Conservation (phyloP, 108 stramenopile genomes). For the Cyclostephanos tholiformis region DNA sequence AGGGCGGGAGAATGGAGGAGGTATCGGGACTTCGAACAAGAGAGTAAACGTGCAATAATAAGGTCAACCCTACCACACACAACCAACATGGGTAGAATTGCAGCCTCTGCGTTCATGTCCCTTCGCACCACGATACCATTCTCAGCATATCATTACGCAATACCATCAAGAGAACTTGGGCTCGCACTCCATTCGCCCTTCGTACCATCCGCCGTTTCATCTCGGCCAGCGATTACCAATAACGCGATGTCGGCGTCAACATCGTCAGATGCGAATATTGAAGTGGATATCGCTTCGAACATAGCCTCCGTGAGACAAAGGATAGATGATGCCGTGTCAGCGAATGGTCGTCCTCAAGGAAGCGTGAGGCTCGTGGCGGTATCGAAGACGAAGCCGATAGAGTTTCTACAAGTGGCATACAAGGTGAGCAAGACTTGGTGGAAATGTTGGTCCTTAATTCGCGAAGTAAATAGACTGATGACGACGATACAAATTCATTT, state of each 20-base stretch:
- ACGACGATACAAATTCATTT: background rate
- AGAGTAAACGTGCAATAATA: no score
- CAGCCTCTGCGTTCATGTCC: no score
- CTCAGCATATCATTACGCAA: background rate
- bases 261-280: slow-evolving; percentile 16
- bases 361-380: slow-evolving; percentile 87
- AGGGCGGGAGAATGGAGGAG: no score
- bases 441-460: background rate
- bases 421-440: slow-evolving; percentile 33
- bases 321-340: slow-evolving; percentile 31
- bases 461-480: no score
- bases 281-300: slow-evolving; percentile 34
- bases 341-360: slow-evolving; percentile 25
- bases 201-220: slow-evolving; percentile 8
- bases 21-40: no score
- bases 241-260: slow-evolving; percentile 14
- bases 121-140: slow-evolving; percentile 13
- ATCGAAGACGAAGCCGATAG: slow-evolving; percentile 93
- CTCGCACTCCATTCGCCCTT: slow-evolving; percentile 1
- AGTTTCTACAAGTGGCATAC: slow-evolving; percentile 85
- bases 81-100: no score
- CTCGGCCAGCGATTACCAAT: background rate
- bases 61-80: no score
- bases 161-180: background rate
- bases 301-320: slow-evolving; percentile 32